phyloP scores from a whole-genome alignment of 176 grass and related monocot genomes.

The Tuctoria greenei region DNA sequence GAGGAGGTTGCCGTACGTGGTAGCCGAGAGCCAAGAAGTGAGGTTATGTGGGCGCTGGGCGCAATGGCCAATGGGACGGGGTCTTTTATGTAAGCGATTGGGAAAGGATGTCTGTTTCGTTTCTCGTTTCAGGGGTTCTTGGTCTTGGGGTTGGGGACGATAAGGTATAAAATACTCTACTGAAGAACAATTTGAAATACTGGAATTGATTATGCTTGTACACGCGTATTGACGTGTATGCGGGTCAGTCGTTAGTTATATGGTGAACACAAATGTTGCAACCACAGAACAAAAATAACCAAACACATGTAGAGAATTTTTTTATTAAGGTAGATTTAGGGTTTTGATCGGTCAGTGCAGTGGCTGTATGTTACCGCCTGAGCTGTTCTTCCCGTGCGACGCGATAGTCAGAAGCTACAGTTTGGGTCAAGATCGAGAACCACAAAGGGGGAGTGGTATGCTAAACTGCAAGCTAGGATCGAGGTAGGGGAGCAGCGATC shows the following conservation, averaged over 20 bases:
- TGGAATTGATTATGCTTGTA: not conserved
- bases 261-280: no score
- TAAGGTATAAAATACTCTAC: not conserved
- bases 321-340: no score
- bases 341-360: not conserved
- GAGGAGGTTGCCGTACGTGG: not conserved
- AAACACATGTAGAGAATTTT: no score
- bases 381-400: not conserved
- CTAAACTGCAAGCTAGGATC: not conserved
- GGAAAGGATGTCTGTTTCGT: conserved; percentile 31
- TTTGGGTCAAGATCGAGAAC: conserved; percentile 11
- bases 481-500: not conserved
- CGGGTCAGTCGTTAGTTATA: no score
- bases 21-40: not conserved
- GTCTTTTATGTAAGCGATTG: conserved; percentile 20
- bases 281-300: no score
- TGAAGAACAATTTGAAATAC: not conserved
- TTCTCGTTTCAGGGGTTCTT: not conserved
- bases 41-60: not conserved
- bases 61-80: not conserved
- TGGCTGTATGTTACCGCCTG: not conserved
- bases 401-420: conserved; percentile 22
- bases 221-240: not conserved
- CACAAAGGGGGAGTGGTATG: not conserved
- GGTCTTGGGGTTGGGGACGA: conserved; percentile 10